These are phyloP conservation scores for Oryza glumipatula DNA, from an alignment of 176 grass and related monocot species.

Conservation along the genomic window DNA sequence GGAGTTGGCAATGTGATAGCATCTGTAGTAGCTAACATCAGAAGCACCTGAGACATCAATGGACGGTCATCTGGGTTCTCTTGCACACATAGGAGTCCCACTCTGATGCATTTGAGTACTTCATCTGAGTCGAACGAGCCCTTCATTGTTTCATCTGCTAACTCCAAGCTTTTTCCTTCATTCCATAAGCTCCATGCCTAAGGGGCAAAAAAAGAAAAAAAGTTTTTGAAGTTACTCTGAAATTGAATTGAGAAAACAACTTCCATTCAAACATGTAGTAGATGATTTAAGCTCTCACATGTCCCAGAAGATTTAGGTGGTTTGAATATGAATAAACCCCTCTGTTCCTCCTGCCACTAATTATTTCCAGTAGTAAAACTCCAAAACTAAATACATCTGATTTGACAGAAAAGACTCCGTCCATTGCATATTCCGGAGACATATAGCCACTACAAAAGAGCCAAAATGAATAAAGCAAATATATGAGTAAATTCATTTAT, in stretches of 20 bases:
- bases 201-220: neutral
- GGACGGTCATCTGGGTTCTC: conserved; percentile 69
- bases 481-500: conserved; percentile 1
- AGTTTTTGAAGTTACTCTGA: neutral
- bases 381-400: conserved; percentile 77
- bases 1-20: conserved; percentile 48
- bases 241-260: conserved; percentile 3
- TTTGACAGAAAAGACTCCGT: conserved; percentile 66
- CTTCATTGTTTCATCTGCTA: conserved; percentile 65
- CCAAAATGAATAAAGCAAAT: conserved; percentile 14
- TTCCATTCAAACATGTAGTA: neutral
- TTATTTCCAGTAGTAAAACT: conserved; percentile 68
- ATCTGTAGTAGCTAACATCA: conserved; percentile 59
- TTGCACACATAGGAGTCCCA: conserved; percentile 65
- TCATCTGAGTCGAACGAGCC: conserved; percentile 47
- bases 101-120: conserved; percentile 52
- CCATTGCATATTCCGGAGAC: conserved; percentile 77
- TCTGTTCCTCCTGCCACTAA: conserved; percentile 69
- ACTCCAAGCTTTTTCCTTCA: conserved; percentile 51
- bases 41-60: conserved; percentile 60
- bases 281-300: conserved; percentile 43
- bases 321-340: conserved; percentile 49
- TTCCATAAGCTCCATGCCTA: conserved; percentile 74
- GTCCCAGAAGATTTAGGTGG: conserved; percentile 62
- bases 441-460: conserved; percentile 65